phyloP scores from a whole-genome alignment of 2,329 filamentous ascomycete genomes.

The Talaromyces verruculosus region DNA sequence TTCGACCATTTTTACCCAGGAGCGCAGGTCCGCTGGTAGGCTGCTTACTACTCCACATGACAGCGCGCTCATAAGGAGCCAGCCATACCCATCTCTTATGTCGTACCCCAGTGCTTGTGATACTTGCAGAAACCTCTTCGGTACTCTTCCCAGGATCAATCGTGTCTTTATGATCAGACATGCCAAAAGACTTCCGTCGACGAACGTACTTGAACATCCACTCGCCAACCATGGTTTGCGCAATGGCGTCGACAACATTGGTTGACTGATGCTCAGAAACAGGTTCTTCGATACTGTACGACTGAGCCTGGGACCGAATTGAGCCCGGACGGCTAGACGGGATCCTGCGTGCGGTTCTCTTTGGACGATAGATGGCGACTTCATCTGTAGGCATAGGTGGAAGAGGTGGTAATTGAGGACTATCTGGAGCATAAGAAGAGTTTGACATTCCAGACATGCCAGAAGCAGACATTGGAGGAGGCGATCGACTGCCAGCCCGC shows the following conservation, averaged over 20 bases:
- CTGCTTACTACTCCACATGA: constrained; percentile 98
- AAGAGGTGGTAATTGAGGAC: constrained; percentile 65
- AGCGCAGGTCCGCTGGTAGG: constrained; percentile 82
- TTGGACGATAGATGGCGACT: constrained; percentile 55
- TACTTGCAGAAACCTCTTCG: constrained; percentile 69
- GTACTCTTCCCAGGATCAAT: constrained; percentile 57
- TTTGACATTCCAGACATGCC: constrained; percentile 67
- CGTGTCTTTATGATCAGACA: constrained; percentile 50
- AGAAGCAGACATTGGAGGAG: constrained; percentile 36
- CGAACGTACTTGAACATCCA: constrained; percentile 53
- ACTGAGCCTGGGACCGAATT: constrained; percentile 33
- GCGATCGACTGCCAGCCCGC: constrained; percentile 42
- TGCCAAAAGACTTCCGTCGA: constrained; percentile 80
- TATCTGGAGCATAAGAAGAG: constrained; percentile 67
- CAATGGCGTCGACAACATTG: constrained; percentile 91
- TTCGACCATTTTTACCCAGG: constrained; percentile 91
- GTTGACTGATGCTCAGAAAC: constrained; percentile 64
- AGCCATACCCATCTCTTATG: constrained; percentile 99
- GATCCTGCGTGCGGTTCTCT: constrained; percentile 29
- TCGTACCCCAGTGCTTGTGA: constrained; percentile 64
- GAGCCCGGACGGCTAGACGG: constrained; percentile 28
- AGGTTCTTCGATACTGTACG: constrained; percentile 47
- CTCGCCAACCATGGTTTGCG: constrained; percentile 96
- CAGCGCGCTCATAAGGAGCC: constrained; percentile 90
- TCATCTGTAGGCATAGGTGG: constrained; percentile 68